These are phyloP conservation scores for Lachnellula suecica DNA, from an alignment of 2,329 filamentous ascomycete genomes.

Conservation along the genomic window DNA sequence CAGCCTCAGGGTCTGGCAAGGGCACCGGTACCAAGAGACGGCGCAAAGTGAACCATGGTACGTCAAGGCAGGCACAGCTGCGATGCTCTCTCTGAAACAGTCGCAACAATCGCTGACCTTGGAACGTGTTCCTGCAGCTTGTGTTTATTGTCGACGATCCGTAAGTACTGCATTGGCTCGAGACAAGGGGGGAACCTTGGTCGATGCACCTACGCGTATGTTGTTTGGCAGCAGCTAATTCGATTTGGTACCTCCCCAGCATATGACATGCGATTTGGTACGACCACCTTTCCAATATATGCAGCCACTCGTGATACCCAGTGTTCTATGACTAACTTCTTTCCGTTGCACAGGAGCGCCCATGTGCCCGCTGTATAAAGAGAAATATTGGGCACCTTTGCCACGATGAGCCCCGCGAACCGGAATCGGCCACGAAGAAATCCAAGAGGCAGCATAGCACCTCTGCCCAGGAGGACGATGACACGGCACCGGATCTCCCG, in stretches of 20 bases:
- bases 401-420: constrained; percentile 93
- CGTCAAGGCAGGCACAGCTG: constrained; percentile 36
- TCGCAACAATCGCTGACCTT: constrained; percentile 32
- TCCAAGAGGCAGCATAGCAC: constrained; percentile 63
- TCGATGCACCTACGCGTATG: constrained; percentile 31
- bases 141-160: constrained; percentile 87
- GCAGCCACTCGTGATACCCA: constrained; percentile 31
- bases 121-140: constrained; percentile 60
- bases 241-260: constrained; percentile 49
- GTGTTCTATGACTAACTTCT: constrained; percentile 30
- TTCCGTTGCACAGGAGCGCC: constrained; percentile 68
- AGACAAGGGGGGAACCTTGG: constrained; percentile 25
- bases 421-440: constrained; percentile 67
- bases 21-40: constrained; percentile 73
- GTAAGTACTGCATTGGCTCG: constrained; percentile 58
- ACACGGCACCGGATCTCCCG: constrained; percentile 51
- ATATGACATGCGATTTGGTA: constrained; percentile 93
- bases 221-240: constrained; percentile 35
- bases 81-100: constrained; percentile 29
- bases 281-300: constrained; percentile 37
- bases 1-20: constrained; percentile 26
- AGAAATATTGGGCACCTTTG: constrained; percentile 98
- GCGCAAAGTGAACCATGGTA: constrained; percentile 89
- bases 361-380: constrained; percentile 97
- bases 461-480: constrained; percentile 58